phyloP scores from a whole-genome alignment of 2,329 filamentous ascomycete species.

The Didymella glomerata region DNA sequence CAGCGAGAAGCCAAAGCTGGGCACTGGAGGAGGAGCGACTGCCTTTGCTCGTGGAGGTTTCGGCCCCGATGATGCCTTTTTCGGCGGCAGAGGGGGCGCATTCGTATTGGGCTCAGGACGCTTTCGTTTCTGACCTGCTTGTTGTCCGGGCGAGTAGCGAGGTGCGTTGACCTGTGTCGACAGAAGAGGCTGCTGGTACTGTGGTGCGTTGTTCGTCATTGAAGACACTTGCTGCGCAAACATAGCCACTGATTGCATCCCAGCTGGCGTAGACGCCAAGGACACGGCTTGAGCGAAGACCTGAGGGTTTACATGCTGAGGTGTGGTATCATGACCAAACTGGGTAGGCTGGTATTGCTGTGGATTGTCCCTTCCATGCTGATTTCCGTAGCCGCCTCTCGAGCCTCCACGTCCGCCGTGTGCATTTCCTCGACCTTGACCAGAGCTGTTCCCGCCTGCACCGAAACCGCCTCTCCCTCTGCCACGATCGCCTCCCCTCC shows the following conservation, averaged over 20 bases:
- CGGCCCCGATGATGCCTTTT: slow-evolving; percentile 26
- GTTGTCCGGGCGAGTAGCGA: slow-evolving; percentile 28
- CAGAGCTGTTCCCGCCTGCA: slow-evolving; percentile 33
- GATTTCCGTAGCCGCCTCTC: slow-evolving; percentile 33
- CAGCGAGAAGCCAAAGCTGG: slow-evolving; percentile 48
- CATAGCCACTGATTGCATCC: slow-evolving; percentile 40
- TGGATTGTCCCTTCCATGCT: slow-evolving; percentile 21
- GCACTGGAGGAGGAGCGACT: slow-evolving; percentile 46
- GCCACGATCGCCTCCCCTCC: slow-evolving; percentile 39
- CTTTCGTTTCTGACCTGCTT: slow-evolving; percentile 43
- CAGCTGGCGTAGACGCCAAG: slow-evolving; percentile 41
- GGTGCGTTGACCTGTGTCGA: slow-evolving; percentile 21
- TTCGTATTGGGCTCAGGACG: slow-evolving; percentile 30
- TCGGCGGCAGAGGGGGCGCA: slow-evolving; percentile 20
- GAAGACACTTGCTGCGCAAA: slow-evolving; percentile 28
- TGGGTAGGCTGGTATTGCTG: slow-evolving; percentile 15
- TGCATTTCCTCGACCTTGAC: slow-evolving; percentile 29
- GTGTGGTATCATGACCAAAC: neutral
- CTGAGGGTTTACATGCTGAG: slow-evolving; percentile 31
- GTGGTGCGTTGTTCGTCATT: slow-evolving; percentile 3
- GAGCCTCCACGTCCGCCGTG: slow-evolving; percentile 30
- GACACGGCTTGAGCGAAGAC: slow-evolving; percentile 42
- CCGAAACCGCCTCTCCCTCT: slow-evolving; percentile 32
- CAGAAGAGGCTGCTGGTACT: slow-evolving; percentile 12
- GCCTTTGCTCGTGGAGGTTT: slow-evolving; percentile 48